These are phyloP conservation scores for Helotiales sp. DNA, from an alignment of 2,329 filamentous ascomycete genomes.

Conservation along the genomic window DNA sequence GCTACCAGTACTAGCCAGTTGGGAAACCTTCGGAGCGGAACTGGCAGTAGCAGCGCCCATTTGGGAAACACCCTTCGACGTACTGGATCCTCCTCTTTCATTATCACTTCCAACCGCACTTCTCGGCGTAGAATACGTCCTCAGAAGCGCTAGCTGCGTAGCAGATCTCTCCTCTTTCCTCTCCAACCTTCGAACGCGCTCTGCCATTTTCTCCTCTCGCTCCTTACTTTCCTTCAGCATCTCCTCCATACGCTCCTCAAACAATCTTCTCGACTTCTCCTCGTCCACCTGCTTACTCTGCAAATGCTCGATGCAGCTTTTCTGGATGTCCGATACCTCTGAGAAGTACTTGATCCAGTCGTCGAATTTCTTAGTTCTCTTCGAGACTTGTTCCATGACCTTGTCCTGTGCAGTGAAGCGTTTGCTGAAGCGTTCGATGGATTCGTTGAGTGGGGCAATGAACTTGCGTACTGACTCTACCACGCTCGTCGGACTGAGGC, in stretches of 20 bases:
- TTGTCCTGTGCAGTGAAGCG: not conserved
- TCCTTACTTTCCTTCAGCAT: not conserved
- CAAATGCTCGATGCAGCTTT: not conserved
- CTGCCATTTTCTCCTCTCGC: not conserved
- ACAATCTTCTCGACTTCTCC: not conserved
- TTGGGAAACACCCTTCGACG: not conserved
- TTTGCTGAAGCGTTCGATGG: not conserved
- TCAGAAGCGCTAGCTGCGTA: not conserved
- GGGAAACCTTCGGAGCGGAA: not conserved
- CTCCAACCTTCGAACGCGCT: not conserved
- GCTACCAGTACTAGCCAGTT: not conserved
- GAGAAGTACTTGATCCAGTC: conserved; percentile 2
- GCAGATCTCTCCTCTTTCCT: not conserved
- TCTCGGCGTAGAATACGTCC: not conserved
- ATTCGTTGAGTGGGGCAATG: not conserved
- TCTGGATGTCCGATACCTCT: not conserved
- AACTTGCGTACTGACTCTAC: not conserved
- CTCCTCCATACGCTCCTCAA: not conserved
- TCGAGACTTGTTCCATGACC: not conserved
- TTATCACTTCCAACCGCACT: not conserved
- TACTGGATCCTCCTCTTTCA: not conserved
- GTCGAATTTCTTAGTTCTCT: not conserved
- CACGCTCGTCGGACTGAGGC: not conserved
- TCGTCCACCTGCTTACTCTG: not conserved
- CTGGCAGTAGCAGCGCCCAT: not conserved